Evolutionary conservation across 331 rosid species (phyloP), one percentile per base, ranked within the genome.

Genomic region (Quercus phellos): DNA sequence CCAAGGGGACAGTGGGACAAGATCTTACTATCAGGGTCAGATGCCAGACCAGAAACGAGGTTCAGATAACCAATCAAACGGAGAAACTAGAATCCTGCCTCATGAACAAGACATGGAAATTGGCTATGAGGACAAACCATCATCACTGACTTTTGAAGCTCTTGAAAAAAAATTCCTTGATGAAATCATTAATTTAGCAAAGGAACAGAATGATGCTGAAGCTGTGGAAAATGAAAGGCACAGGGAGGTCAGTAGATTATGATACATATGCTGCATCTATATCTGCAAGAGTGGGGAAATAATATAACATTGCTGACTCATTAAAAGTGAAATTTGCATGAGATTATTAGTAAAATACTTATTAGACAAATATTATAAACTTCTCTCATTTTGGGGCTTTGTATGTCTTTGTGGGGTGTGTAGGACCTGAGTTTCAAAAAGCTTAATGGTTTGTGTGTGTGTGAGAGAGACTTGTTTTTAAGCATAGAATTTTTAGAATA

Each of bases 101-200:
- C 78, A 46, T 32, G 83, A 83, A 58, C 78, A 79, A 30, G 83
- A 79, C 78, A 83, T 75, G 81, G 72, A 83, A 70, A 75, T 75
- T 17, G 83, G 83, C 26, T 83, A 79, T 55, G 86, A 79, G 19
- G 83, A 83, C 3, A 63, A n/a, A 7, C 83, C 83, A 7, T 66
- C 72, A 43, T 59, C 58, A 17, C 72, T 80, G 75, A 74, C 78
- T 54, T 83, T 51, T 4, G 80, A 83, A 77, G 68, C 73, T 70
- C 75, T 83, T 79, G 81, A 83, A 32, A 73, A 55, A 64, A 83
- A 77, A 46, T 79, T 83, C 66, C 38, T 63, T 9, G 75, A 75
- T 55, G 81, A 79, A 71, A 74, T 83, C 75, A 71, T 69, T 75
- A 79, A 74, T 61, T 55, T 83, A 75, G 69, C 69, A 1, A 18